Evolutionary conservation across 352 stramenopile genomes (phyloP).

Genomic region (Globisporangium paddicum): DNA sequence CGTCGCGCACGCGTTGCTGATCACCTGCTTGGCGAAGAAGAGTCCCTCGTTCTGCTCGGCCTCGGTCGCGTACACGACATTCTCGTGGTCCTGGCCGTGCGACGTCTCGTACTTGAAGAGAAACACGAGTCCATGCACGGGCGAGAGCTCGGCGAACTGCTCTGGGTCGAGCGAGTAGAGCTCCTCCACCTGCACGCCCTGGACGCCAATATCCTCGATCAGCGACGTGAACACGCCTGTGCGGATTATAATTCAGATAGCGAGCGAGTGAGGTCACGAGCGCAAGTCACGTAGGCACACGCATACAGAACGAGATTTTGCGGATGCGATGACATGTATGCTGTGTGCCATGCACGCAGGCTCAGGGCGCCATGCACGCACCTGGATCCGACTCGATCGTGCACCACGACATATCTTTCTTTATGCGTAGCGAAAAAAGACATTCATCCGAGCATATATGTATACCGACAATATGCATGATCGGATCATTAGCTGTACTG

Average conservation of each 20-base stretch:
- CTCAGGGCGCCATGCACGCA: constrained; percentile 11
- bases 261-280: not conserved
- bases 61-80: constrained; percentile 15
- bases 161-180: constrained; percentile 92
- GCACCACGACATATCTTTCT: constrained; percentile 57
- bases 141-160: constrained; percentile 59
- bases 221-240: constrained; percentile 87
- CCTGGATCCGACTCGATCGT: constrained; percentile 79
- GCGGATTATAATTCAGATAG: not conserved
- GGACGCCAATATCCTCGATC: constrained; percentile 93
- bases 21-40: constrained; percentile 97
- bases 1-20: constrained; percentile 95
- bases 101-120: constrained; percentile 92
- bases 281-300: not conserved
- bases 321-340: too few relatives aligned
- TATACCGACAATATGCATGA: too few relatives aligned
- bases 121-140: constrained; percentile 94
- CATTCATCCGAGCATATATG: too few relatives aligned
- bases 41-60: constrained; percentile 48
- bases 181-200: constrained; percentile 92
- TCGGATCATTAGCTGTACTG: too few relatives aligned
- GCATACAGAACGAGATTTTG: not conserved
- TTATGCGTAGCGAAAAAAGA: not conserved
- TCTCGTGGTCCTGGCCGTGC: constrained; percentile 32
- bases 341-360: not conserved